phyloP scores from a whole-genome alignment of 129 eudicot species.

The Apium graveolens region DNA sequence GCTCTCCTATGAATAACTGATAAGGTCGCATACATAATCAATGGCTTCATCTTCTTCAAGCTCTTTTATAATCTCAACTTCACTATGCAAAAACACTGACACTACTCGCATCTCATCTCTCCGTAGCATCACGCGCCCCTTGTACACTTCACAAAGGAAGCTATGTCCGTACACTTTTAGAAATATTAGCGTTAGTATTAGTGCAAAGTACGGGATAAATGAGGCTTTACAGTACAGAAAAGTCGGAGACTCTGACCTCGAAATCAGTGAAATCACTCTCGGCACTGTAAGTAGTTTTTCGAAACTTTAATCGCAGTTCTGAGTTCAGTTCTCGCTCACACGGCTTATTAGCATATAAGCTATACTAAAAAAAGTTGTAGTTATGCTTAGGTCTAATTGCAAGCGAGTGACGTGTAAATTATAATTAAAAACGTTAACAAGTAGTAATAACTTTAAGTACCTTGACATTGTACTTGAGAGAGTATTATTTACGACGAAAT shows the following conservation, averaged over 20 bases:
- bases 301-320: too few species aligned
- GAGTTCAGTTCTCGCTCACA: too few species aligned
- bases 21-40: neutral
- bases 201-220: slow-evolving; percentile 37
- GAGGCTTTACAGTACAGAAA: slow-evolving; percentile 58
- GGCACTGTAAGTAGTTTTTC: slow-evolving; percentile 64
- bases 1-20: neutral
- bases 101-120: slow-evolving; percentile 15
- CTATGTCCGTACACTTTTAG: neutral
- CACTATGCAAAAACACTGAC: slow-evolving; percentile 13
- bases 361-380: too few species aligned
- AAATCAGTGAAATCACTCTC: slow-evolving; percentile 75
- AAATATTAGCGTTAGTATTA: slow-evolving; percentile 8
- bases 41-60: slow-evolving; percentile 30
- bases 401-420: too few species aligned
- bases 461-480: neutral
- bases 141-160: slow-evolving; percentile 15
- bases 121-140: slow-evolving; percentile 30
- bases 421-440: too few species aligned
- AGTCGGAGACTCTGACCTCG: slow-evolving; percentile 82
- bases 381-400: too few species aligned
- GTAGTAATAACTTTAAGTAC: too few species aligned
- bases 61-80: slow-evolving; percentile 15
- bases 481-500: neutral
- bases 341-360: too few species aligned